Percentiles rank a stretch among this genome's conserved stretches.
Evolutionary conservation across 495 filamentous ascomycete species (phyloP).

Genomic region (Neurospora africana): DNA sequence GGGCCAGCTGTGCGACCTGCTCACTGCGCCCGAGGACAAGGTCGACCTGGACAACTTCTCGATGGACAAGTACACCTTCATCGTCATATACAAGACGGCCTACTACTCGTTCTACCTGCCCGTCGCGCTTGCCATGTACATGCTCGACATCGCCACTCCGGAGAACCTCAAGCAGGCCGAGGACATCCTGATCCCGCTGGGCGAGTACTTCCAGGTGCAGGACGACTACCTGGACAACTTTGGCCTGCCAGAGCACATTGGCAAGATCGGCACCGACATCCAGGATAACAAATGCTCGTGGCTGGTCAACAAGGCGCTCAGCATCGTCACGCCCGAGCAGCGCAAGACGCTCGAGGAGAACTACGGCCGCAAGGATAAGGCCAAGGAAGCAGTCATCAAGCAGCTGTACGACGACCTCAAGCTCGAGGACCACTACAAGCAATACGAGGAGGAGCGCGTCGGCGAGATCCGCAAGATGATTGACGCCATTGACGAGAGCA

Average conservation of each 20-base stretch:
- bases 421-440: constrained; percentile 68
- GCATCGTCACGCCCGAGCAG: constrained; percentile 68
- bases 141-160: constrained; percentile 68
- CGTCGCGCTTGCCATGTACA: constrained; percentile 79
- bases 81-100: constrained; percentile 98
- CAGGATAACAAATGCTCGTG: constrained; percentile 99
- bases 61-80: constrained; percentile 92
- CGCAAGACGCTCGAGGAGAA: constrained; percentile 68
- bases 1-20: constrained; percentile 85
- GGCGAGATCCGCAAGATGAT: constrained; percentile 65
- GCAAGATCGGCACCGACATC: constrained; percentile 98
- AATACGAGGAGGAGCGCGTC: constrained; percentile 81
- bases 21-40: constrained; percentile 89
- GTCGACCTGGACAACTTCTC: constrained; percentile 88
- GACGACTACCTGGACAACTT: constrained; percentile 98
- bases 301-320: constrained; percentile 88
- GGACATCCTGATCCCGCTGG: constrained; percentile 93
- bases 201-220: constrained; percentile 98
- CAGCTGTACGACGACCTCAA: constrained; percentile 73
- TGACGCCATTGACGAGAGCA: constrained; percentile 64
- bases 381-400: constrained; percentile 75
- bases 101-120: constrained; percentile 99
- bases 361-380: constrained; percentile 81
- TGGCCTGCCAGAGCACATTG: constrained; percentile 78
- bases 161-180: constrained; percentile 77